Evolutionary conservation across 306 rosid genomes (phyloP), one percentile per base, ranked within the genome.

Genomic region (Lathyrus sativus): DNA sequence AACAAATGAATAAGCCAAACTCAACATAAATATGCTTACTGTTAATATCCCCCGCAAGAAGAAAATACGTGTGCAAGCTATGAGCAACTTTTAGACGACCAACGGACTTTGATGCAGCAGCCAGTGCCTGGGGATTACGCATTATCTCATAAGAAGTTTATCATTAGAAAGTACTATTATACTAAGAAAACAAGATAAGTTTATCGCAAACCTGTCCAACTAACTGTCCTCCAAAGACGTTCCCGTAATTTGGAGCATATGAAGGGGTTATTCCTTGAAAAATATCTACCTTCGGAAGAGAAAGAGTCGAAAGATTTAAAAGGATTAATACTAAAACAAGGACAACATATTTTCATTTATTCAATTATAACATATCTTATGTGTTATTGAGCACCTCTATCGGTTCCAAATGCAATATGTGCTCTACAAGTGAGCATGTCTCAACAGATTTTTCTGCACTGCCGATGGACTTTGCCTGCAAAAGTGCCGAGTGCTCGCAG

Each of bases 41-140:
- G 78, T 93, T 82, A 72, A 77, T 80, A 81, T 93, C 95, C 65
- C 98, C 98, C n/a, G 77, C 74, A 4, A 86, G 96, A 80, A 93
- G 90, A 76, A 93, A 93, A 88, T 90, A 87, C 17, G 79, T 83
- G 72, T 93, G 97, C 81, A 93, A 76, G 79, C 97, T 93, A 55
- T 93, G 98, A 74, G 88, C 88, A 81, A 85, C 35, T 78, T 93
- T 93, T 18, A 74, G 93, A 79, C 79, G 85, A 80, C 88, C 98
- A 70, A 93, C 90, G 76, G 98, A 88, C 80, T 90, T 90, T 51
- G 98, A 86, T 73, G 98, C 98, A 14, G 98, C 98, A 59, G 98
- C 97, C 81, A 93, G 64, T 67, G 97, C 98, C 98, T 93, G 88
- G 66, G 72, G 50, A 63, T 69, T 37, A 75, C 42, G 28, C 24